These are phyloP conservation scores for Mycothermus thermophilus DNA, from an alignment of 495 filamentous ascomycete species.

Conservation along the genomic window DNA sequence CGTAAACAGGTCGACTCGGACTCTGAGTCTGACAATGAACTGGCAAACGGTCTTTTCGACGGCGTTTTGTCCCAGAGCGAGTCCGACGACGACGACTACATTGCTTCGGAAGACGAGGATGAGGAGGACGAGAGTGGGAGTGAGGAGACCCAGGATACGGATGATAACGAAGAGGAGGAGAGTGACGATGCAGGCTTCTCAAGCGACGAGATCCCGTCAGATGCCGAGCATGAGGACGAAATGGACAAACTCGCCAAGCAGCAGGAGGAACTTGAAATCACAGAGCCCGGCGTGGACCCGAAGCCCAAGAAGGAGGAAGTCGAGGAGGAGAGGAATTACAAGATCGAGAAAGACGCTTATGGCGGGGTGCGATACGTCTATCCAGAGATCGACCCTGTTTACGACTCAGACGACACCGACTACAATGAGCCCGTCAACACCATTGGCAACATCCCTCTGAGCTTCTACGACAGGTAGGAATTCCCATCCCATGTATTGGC, in stretches of 20 bases:
- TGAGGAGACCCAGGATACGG: conserved; percentile 6
- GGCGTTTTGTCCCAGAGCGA: conserved; percentile 22
- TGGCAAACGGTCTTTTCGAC: conserved; percentile 18
- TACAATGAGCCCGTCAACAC: conserved; percentile 68
- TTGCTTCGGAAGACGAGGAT: conserved; percentile 9
- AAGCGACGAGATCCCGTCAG: conserved; percentile 46
- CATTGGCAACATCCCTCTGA: conserved; percentile 85
- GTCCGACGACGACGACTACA: conserved; percentile 15
- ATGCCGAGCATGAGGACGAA: conserved; percentile 31
- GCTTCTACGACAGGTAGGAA: conserved; percentile 75
- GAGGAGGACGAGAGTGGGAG: conserved; percentile 13
- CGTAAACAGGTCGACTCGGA: conserved; percentile 28
- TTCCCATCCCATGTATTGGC: too few species aligned
- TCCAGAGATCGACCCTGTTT: conserved; percentile 78
- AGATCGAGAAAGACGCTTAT: conserved; percentile 42
- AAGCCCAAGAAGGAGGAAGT: conserved; percentile 16
- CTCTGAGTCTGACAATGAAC: conserved; percentile 20
- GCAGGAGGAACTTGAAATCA: conserved; percentile 16
- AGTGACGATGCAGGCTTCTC: conserved; percentile 33
- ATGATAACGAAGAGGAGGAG: conserved; percentile 4
- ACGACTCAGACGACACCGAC: conserved; percentile 91
- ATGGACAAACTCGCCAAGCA: conserved; percentile 18
- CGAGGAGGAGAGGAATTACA: conserved; percentile 40
- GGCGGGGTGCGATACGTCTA: conserved; percentile 43
- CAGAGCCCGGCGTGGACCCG: conserved; percentile 22